Evolutionary conservation across 1,284 basidiomycete species (phyloP).

Genomic region (Pholiota adiposa): DNA sequence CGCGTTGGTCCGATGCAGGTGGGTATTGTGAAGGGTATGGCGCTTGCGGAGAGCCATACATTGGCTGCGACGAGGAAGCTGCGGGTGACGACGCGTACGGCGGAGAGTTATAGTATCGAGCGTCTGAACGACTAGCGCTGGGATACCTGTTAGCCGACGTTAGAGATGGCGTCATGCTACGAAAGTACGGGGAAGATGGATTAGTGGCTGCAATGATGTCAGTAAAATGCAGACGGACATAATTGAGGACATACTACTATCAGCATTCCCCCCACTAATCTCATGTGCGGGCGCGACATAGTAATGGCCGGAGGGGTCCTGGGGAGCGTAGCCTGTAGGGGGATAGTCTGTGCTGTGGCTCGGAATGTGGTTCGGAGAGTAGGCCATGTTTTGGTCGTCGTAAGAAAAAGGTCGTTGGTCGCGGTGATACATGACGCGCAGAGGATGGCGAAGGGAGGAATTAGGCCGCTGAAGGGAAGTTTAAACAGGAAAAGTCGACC

Average conservation of each 20-base stretch:
- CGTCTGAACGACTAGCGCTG: constrained; percentile 25
- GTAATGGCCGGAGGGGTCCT: constrained; percentile 37
- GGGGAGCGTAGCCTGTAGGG: constrained; percentile 33
- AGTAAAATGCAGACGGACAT: not conserved
- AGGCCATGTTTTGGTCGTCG: constrained; percentile 36
- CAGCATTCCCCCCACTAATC: constrained; percentile 22
- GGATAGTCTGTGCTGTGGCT: constrained; percentile 31
- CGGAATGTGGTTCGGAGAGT: constrained; percentile 30
- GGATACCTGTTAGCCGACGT: constrained; percentile 35
- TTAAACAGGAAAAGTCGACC: constrained; percentile 28
- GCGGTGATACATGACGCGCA: constrained; percentile 38
- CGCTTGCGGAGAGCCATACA: constrained; percentile 36
- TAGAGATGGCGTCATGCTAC: constrained; percentile 40
- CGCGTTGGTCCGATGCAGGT: constrained; percentile 27
- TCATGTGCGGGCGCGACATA: constrained; percentile 32
- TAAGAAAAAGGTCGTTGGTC: constrained; percentile 42
- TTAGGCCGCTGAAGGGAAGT: constrained; percentile 8
- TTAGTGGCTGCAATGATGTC: constrained; percentile 22
- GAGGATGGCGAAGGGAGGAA: constrained; percentile 19
- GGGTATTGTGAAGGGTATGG: constrained; percentile 35
- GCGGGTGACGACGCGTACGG: constrained; percentile 34
- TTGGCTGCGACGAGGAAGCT: constrained; percentile 24
- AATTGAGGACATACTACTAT: constrained; percentile 26
- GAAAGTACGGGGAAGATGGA: constrained; percentile 37
- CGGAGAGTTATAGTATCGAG: constrained; percentile 35